These are phyloP conservation scores for Globisporangium splendens DNA, from an alignment of 352 stramenopile genomes.

Conservation along the genomic window DNA sequence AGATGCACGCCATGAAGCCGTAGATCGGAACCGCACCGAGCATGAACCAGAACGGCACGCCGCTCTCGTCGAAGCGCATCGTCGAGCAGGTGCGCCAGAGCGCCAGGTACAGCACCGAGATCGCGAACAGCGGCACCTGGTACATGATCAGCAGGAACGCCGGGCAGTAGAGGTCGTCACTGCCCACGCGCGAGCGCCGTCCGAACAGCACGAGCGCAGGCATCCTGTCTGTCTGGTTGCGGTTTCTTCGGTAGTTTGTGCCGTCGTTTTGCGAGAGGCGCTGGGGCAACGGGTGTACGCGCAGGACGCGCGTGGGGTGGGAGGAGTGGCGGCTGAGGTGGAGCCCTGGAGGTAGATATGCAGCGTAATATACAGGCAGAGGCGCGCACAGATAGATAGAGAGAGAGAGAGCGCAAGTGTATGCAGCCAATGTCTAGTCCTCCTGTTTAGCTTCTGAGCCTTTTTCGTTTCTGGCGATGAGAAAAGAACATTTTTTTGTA, in stretches of 20 bases:
- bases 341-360: too few relatives aligned
- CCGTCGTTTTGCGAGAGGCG: background rate
- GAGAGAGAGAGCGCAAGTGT: too few relatives aligned
- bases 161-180: conserved; percentile 84
- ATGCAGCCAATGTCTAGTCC: too few relatives aligned
- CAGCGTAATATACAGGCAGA: background rate
- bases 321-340: too few relatives aligned
- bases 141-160: conserved; percentile 74
- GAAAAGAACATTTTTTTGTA: background rate
- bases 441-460: too few relatives aligned
- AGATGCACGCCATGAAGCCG: conserved; percentile 80
- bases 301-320: too few relatives aligned
- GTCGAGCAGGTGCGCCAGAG: conserved; percentile 65
- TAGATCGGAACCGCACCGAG: conserved; percentile 58
- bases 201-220: conserved; percentile 84
- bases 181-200: conserved; percentile 75
- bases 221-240: conserved; percentile 37
- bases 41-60: conserved; percentile 80
- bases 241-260: background rate
- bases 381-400: too few relatives aligned
- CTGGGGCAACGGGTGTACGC: background rate
- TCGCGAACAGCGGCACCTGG: conserved; percentile 64
- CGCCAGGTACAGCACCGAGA: conserved; percentile 58
- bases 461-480: background rate
- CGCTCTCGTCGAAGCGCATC: conserved; percentile 51